Evolutionary conservation across 352 stramenopile genomes (phyloP), one percentile per base, ranked within the genome.

Genomic region (Phytophthora podocarpi): DNA sequence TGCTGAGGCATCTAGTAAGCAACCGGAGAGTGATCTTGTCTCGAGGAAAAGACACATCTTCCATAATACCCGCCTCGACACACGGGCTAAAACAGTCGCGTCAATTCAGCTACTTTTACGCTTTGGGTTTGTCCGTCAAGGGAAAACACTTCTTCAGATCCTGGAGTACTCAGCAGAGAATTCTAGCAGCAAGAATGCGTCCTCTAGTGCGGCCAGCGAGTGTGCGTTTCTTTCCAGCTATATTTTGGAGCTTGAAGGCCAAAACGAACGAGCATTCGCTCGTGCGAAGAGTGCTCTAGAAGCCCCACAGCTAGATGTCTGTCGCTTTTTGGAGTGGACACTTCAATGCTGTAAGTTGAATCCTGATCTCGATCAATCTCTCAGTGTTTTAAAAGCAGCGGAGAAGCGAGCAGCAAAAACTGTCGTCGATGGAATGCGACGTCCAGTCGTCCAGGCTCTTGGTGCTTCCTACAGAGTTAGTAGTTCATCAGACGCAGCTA

Each of bases 41-140:
- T 64, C 42, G 26, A 59, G 48, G 20, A 70, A 55, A 20, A 61
- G 74, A 11, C 16, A 30, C 9, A 34, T 78, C 23, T 27, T 84
- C 16, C 66, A 76, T 28, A 59, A 52, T 21, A 41, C 62, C 13
- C 61, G 56, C 5, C 59, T 74, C 21, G 59, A 63, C 15, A 40
- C 59, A 36, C 28, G 37, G 6, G 26, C 52, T 4, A 90, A 89
- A 65, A 59, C 73, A 28, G 23, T 47, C 3, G 28, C 65, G 15
- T 67, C 31, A 0, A 59, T 78, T 3, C 36, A 71, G 9, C 40
- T 84, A 11, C 58, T 92, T 5, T 43, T 90, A 6, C 40, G 59
- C 1, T 82, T 83, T 37, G 83, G 83, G 0, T 92, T 77, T 54
- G 39, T 85, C 16, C 75, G 74, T 0, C 78, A 91, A 51, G 82